phyloP scores from a whole-genome alignment of 1,284 basidiomycete genomes.

The Ganoderma leucocontextum region DNA sequence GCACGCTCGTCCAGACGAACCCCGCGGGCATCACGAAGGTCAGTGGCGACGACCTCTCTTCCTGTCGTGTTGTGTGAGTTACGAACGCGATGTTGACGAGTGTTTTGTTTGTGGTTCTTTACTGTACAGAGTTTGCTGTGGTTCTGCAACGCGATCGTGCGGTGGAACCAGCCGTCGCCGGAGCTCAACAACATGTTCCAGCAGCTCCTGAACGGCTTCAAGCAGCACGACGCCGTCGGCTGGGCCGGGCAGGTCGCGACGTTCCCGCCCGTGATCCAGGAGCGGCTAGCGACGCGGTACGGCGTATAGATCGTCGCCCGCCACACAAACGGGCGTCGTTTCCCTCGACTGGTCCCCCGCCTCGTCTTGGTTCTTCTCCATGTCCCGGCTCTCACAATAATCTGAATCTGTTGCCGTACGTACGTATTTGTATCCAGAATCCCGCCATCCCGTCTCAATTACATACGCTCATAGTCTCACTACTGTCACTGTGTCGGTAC shows the following conservation, averaged over 20 bases:
- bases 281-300: constrained; percentile 79
- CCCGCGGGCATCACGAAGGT: constrained; percentile 91
- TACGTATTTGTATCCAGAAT: constrained; percentile 26
- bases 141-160: constrained; percentile 97
- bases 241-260: constrained; percentile 81
- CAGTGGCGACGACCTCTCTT: constrained; percentile 8
- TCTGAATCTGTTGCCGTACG: constrained; percentile 8
- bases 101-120: constrained; percentile 10
- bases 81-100: constrained; percentile 13
- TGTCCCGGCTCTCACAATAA: constrained; percentile 16
- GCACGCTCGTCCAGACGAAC: constrained; percentile 94
- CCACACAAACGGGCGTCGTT: neutral
- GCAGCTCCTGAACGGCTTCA: constrained; percentile 84
- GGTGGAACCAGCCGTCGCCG: constrained; percentile 90
- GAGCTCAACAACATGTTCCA: constrained; percentile 94
- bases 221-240: constrained; percentile 80
- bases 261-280: constrained; percentile 83
- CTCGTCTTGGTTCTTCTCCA: constrained; percentile 29
- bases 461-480: constrained; percentile 15
- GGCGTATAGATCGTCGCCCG: constrained; percentile 58
- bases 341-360: constrained; percentile 6
- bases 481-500: constrained; percentile 19
- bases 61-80: neutral
- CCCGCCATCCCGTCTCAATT: constrained; percentile 1
- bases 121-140: constrained; percentile 80